Base-by-base conservation (phyloP, 371 early-diverging fungal genomes). In the Apophysomyces ossiformis region DNA sequence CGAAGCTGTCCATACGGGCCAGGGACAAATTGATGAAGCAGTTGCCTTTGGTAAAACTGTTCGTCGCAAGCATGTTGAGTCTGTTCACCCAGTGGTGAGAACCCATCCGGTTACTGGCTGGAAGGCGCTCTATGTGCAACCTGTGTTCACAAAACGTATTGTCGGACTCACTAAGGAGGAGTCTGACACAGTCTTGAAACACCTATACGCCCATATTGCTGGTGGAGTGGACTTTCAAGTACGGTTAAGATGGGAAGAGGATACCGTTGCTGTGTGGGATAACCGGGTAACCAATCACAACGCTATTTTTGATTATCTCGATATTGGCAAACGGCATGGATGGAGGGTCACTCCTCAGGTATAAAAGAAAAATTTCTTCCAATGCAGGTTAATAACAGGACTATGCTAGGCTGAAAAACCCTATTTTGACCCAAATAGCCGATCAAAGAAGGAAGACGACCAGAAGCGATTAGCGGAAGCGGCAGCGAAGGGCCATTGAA, bases 61-160 rank as follows among this genome's bases (percentile, higher is more conserved):
- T 16, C 83, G 85, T 57, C 76, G 85, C 47, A 73, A 80, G 50
- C 57, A 37, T 39, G 72, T 71, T 63, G 87, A 78, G 57, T 66
- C 77, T 21, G 65, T 64, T 13, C 91, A 90, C 59, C 91, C 91
- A 8, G 74, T 89, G 1, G 66, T 90, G 18, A 84, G 89, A 58
- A 87, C 89, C 13, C 87, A 90, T 69, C 90, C 89, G 32, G 86
- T 91, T 36, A 89, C 91, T n/a, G 85, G 86, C 21, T 84, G 85
- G 84, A 89, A 89, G 66, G 66, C 85, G 7, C 74, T 91, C 46
- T 90, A 68, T 60, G 85, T 87, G 46, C 85, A 87, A 63, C 84
- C 80, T 13, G 85, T 74, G 46, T 89, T 89, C 69, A 89, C 90
- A 6, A 80, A 82, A 6, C 75, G 76, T 58, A 89, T 91, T 71